Evolutionary conservation across 345 rosid genomes (phyloP).

Genomic region (Gynandropsis gynandra): DNA sequence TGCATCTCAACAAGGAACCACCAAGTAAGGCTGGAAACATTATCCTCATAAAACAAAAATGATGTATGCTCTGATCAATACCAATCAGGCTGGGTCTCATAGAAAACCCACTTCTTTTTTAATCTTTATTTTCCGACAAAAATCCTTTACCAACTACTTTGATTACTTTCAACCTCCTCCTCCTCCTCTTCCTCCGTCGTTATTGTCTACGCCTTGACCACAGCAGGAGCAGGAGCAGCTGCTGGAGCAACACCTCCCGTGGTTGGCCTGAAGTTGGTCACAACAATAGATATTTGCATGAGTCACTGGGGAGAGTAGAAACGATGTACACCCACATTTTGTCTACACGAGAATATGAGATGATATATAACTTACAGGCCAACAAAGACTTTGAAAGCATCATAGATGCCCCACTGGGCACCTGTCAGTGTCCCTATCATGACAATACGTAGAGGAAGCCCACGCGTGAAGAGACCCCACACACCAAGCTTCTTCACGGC

Average conservation of each 20-base stretch:
- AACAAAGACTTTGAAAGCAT: constrained; percentile 93
- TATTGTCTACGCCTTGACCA: constrained; percentile 17
- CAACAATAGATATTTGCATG: not conserved
- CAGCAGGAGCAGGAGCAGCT: constrained; percentile 32
- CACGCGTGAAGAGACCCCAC: constrained; percentile 91
- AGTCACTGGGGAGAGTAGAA: too few species aligned
- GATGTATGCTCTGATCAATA: too few species aligned
- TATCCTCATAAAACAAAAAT: too few species aligned
- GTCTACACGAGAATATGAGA: not conserved
- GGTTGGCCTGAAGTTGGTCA: constrained; percentile 59
- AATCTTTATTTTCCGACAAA: too few species aligned
- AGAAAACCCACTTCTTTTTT: too few species aligned
- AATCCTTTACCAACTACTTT: not conserved
- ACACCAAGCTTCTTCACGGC: constrained; percentile 92
- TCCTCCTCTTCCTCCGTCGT: constrained; percentile 12
- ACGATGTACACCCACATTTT: too few species aligned
- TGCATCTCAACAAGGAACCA: too few species aligned
- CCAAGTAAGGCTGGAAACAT: too few species aligned
- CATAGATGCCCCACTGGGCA: constrained; percentile 96
- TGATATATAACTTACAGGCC: constrained; percentile 67
- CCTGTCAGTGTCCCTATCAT: constrained; percentile 99
- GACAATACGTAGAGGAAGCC: constrained; percentile 94
- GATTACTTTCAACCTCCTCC: constrained; percentile 19
- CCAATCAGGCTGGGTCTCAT: too few species aligned
- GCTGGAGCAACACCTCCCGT: constrained; percentile 84